A percentile compares a stretch with the other conserved stretches of the same genome.
phyloP scores from a whole-genome alignment of 2,329 filamentous ascomycete species.

The Arthrobotrys iridis region DNA sequence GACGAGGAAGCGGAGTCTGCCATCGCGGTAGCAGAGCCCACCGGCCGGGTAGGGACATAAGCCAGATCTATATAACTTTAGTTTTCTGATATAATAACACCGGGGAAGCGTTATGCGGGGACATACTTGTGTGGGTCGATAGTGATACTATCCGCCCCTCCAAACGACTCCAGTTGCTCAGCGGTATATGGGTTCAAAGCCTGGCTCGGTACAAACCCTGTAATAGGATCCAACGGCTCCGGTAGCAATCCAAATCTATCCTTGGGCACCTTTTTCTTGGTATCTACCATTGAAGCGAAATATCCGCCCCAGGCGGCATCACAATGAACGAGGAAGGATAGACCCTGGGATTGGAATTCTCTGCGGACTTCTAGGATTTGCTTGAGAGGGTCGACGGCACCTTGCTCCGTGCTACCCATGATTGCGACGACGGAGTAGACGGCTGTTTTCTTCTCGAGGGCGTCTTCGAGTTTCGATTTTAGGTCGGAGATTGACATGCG shows the following conservation, averaged over 20 bases:
- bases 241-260: not conserved
- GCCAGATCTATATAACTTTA: not conserved
- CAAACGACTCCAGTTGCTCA: constrained; percentile 62
- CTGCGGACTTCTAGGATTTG: constrained; percentile 62
- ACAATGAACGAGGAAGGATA: constrained; percentile 65
- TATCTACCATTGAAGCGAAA: constrained; percentile 64
- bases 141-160: constrained; percentile 64
- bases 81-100: not conserved
- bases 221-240: constrained; percentile 55
- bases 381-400: constrained; percentile 63
- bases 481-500: constrained; percentile 61
- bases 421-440: constrained; percentile 65
- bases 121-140: constrained; percentile 64
- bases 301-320: constrained; percentile 68
- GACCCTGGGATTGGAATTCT: constrained; percentile 62
- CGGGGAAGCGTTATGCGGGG: too few relatives aligned
- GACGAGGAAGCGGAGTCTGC: constrained; percentile 58
- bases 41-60: constrained; percentile 55
- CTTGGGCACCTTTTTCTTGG: constrained; percentile 56
- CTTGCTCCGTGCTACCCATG: constrained; percentile 66
- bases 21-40: constrained; percentile 59
- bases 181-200: constrained; percentile 61
- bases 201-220: constrained; percentile 61
- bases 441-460: constrained; percentile 57
- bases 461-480: constrained; percentile 59